These are phyloP conservation scores for Cercospora sp. DNA, from an alignment of 2,329 filamentous ascomycete genomes.

Conservation along the genomic window DNA sequence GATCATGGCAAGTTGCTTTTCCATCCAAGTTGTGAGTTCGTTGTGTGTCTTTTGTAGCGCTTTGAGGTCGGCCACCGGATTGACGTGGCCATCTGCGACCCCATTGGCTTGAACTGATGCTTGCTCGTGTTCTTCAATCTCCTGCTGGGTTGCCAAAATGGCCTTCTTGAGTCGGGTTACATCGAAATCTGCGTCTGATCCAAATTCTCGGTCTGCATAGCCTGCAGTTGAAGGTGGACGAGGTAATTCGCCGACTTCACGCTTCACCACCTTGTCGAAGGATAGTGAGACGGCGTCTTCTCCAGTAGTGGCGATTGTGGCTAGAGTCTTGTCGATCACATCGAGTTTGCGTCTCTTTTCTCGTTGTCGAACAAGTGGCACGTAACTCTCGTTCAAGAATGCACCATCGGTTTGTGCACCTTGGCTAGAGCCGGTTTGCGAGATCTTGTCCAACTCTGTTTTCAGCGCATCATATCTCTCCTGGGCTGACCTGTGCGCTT, in stretches of 20 bases:
- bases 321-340: constrained; percentile 31
- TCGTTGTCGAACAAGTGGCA: constrained; percentile 33
- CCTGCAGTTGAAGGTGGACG: constrained; percentile 27
- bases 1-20: constrained; percentile 36
- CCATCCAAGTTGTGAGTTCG: constrained; percentile 40
- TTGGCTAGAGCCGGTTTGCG: neutral
- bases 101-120: constrained; percentile 7
- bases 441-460: constrained; percentile 31
- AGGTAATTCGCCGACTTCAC: constrained; percentile 34
- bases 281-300: constrained; percentile 20
- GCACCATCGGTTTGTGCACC: neutral
- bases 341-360: constrained; percentile 35
- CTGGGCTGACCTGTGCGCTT: constrained; percentile 35
- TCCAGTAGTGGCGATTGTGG: constrained; percentile 25
- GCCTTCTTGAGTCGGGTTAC: constrained; percentile 37
- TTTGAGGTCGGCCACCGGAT: constrained; percentile 27
- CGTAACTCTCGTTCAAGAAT: constrained; percentile 25
- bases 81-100: neutral
- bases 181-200: constrained; percentile 30
- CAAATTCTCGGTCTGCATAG: constrained; percentile 27
- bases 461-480: constrained; percentile 35
- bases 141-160: constrained; percentile 31
- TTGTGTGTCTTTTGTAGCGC: constrained; percentile 36
- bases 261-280: constrained; percentile 34
- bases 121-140: constrained; percentile 25